These are phyloP conservation scores for Fallopia convolvulus DNA, from an alignment of 148 eudicot species.

Conservation along the genomic window DNA sequence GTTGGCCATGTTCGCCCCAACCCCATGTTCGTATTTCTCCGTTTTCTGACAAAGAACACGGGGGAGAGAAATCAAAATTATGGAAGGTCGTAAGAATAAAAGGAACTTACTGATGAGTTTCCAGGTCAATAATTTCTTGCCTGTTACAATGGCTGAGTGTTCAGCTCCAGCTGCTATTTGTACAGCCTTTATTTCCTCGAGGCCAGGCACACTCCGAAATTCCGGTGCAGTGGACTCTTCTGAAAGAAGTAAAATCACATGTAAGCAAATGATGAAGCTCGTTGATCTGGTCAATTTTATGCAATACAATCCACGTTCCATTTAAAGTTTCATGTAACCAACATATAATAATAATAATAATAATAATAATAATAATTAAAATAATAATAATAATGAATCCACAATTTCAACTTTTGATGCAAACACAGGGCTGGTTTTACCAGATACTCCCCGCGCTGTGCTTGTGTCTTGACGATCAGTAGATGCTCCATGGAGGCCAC, in stretches of 20 bases:
- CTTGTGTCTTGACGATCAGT: slow-evolving; percentile 30
- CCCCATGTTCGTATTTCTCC: slow-evolving; percentile 84
- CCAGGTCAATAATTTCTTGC: slow-evolving; percentile 21
- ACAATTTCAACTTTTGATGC: not conserved
- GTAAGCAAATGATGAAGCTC: not conserved
- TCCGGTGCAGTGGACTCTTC: slow-evolving; percentile 23
- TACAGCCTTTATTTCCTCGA: slow-evolving; percentile 29
- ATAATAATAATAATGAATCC: too few species aligned
- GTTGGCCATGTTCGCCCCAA: slow-evolving; percentile 99
- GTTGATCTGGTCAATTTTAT: not conserved
- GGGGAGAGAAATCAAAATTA: not conserved
- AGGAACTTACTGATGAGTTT: not conserved
- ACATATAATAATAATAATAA: too few species aligned
- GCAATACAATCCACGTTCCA: not conserved
- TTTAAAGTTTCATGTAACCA: not conserved
- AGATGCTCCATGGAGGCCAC: slow-evolving; percentile 51
- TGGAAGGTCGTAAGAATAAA: not conserved
- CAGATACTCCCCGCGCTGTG: slow-evolving; percentile 23
- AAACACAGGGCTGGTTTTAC: slow-evolving; percentile 21
- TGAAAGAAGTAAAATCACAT: not conserved
- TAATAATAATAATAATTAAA: too few species aligned
- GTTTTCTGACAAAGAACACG: slow-evolving; percentile 27
- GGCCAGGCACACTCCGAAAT: slow-evolving; percentile 28
- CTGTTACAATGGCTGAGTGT: slow-evolving; percentile 72
- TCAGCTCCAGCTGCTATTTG: slow-evolving; percentile 86